Base-by-base conservation (phyloP, 352 stramenopile species). In the Discostella stelligera region DNA sequence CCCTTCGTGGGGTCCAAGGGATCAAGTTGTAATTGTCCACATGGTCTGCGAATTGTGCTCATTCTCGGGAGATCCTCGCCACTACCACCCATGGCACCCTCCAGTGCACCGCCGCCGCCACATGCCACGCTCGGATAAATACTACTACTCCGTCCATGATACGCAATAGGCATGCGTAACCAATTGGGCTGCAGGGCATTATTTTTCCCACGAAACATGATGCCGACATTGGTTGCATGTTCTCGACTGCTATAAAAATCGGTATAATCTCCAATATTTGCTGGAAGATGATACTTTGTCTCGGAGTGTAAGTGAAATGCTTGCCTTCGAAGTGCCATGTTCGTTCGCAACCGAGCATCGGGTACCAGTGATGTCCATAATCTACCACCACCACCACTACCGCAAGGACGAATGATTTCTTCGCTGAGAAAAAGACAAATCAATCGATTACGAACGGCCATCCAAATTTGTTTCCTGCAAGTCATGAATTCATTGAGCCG, bases 101-200 rank as follows among this genome's bases (percentile, higher is more conserved):
- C 27, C 27, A 32, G 27, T 23, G 11, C 37, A 41, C n/a, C 46
- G 10, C 23, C 10, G 50, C 50, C 52, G 41, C 27, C 32, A 52
- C 32, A 46, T 0, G 48, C 32, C 64, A 71, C 25, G 46, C 64
- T 79, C 0, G 80, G 67, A 56, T 74, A 82, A 27, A 99, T 88
- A 52, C 94, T 97, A 39, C 94, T 98, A 18, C 94, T 89, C 59
- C 96, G 94, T 37, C 96, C 96, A 85, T 99, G 96, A 89, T 99
- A 99, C 27, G 96, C 96, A n/a, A 99, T 96, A 5, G 96, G 96
- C 74, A 98, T 86, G 80, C 98, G 95, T 7, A 98, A 87, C 95
- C 96, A 99, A 82, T 98, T 98, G 32, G 95, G 95, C 79, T 98
- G 95, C n/a, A 99, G 89, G 11, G 96, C 96, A 78, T 98, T 98